phyloP scores from a whole-genome alignment of 2,329 filamentous ascomycete genomes.

The Cercospora sp. region DNA sequence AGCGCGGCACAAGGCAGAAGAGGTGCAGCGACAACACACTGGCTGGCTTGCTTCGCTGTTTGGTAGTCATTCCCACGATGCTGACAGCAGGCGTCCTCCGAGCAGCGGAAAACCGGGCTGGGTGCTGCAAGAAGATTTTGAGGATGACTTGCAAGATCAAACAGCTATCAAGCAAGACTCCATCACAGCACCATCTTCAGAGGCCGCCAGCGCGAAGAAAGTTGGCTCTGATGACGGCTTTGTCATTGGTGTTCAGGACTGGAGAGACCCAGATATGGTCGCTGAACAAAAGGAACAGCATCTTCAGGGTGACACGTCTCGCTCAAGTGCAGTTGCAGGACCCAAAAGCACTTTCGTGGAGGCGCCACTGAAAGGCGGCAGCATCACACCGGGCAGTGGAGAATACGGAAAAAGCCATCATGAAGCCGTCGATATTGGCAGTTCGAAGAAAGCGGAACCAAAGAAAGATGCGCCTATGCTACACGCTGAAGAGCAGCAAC shows the following conservation, averaged over 20 bases:
- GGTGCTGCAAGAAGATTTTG: conserved; percentile 68
- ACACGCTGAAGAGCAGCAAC: conserved; percentile 22
- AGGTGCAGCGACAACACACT: conserved; percentile 9
- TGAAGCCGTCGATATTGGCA: conserved; percentile 28
- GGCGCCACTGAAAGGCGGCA: conserved; percentile 56
- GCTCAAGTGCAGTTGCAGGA: conserved; percentile 21
- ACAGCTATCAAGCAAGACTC: conserved; percentile 46
- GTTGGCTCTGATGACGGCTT: conserved; percentile 61
- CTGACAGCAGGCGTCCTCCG: conserved; percentile 63
- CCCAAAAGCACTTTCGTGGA: conserved; percentile 32
- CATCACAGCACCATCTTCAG: conserved; percentile 34
- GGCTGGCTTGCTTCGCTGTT: conserved; percentile 51
- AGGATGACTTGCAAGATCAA: conserved; percentile 46
- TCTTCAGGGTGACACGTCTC: conserved; percentile 27
- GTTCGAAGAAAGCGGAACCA: conserved; percentile 16
- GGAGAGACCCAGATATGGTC: conserved; percentile 76
- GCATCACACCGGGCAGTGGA: conserved; percentile 70
- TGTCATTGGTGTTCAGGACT: conserved; percentile 81
- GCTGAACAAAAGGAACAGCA: conserved; percentile 42
- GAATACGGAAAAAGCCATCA: conserved; percentile 59
- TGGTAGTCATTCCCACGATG: conserved; percentile 20
- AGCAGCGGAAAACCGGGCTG: conserved; percentile 74
- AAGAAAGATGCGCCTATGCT: conserved; percentile 22
- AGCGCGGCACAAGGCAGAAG: conserved; percentile 27
- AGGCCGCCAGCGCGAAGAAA: conserved; percentile 36